Percentiles rank a stretch among this genome's conserved stretches.
phyloP scores from a whole-genome alignment of 2,329 filamentous ascomycete genomes.

The Fusarium dimerum region DNA sequence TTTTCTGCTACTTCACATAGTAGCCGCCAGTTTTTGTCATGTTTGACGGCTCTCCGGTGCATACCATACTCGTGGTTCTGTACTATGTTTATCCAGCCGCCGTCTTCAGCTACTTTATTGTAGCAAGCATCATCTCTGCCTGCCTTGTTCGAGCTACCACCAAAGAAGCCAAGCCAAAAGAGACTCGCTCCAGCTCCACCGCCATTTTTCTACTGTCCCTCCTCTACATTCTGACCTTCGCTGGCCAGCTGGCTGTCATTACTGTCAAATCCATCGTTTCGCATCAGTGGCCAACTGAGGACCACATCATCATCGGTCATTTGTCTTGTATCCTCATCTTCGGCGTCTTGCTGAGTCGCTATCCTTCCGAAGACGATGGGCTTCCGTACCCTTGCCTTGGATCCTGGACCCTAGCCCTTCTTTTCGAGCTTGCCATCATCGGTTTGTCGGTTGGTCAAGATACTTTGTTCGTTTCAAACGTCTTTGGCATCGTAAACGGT shows the following conservation, averaged over 20 bases:
- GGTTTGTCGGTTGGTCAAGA: slow-evolving; percentile 22
- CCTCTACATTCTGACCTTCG: slow-evolving; percentile 47
- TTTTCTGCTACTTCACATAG: background rate
- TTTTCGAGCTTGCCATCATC: slow-evolving; percentile 54
- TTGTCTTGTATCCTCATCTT: slow-evolving; percentile 66
- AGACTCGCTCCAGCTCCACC: slow-evolving; percentile 19
- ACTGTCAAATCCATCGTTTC: slow-evolving; percentile 36
- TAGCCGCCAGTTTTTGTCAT: slow-evolving; percentile 8
- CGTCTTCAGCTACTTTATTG: slow-evolving; percentile 57
- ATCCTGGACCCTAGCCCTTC: slow-evolving; percentile 59
- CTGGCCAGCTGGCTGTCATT: slow-evolving; percentile 47
- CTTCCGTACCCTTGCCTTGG: slow-evolving; percentile 66
- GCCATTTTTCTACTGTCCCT: slow-evolving; percentile 44
- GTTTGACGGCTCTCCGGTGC: slow-evolving; percentile 16
- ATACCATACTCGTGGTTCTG: slow-evolving; percentile 21
- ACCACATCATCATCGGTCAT: slow-evolving; percentile 55
- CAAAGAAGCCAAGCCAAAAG: slow-evolving; percentile 14
- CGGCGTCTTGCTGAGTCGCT: slow-evolving; percentile 57
- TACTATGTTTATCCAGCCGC: slow-evolving; percentile 36
- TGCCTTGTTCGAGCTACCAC: slow-evolving; percentile 53
- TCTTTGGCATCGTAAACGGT: slow-evolving; percentile 28
- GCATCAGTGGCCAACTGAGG: slow-evolving; percentile 43
- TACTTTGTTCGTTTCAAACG: slow-evolving; percentile 1
- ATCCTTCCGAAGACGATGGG: slow-evolving; percentile 51
- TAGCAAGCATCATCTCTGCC: slow-evolving; percentile 55